These are phyloP conservation scores for Ilyonectria sp. DNA, from an alignment of 2,329 filamentous ascomycete genomes.

Conservation along the genomic window DNA sequence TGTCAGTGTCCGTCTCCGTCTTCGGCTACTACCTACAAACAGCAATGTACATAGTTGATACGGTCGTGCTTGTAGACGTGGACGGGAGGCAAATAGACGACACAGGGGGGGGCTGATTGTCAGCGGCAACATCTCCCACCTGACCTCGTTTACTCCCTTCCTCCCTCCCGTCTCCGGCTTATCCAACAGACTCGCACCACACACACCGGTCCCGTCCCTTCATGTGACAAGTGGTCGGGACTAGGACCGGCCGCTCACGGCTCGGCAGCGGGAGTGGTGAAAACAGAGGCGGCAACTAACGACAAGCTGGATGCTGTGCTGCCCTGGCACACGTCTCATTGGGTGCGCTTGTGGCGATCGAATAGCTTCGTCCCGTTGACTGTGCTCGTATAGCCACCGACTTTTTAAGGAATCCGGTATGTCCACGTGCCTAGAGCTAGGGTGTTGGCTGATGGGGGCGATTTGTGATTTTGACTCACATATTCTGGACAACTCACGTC, in stretches of 20 bases:
- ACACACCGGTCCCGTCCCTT: slow-evolving; percentile 2
- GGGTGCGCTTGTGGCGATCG: slow-evolving; percentile 22
- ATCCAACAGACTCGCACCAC: slow-evolving; percentile 2
- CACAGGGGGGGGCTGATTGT: not conserved
- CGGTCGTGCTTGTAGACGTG: no score
- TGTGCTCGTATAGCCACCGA: slow-evolving; percentile 15
- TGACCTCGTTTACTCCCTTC: not conserved
- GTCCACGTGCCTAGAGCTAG: slow-evolving; percentile 18
- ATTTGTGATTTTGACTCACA: not conserved
- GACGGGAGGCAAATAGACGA: not conserved
- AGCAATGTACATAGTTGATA: no score
- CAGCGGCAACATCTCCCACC: not conserved
- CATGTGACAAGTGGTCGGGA: slow-evolving; percentile 20
- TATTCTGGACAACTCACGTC: not conserved
- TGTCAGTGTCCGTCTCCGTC: slow-evolving; percentile 17
- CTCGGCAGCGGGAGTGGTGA: not conserved
- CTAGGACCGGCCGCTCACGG: not conserved
- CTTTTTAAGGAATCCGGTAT: slow-evolving; percentile 5
- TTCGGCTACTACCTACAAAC: not conserved
- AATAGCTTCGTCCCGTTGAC: slow-evolving; percentile 1
- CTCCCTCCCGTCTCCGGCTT: slow-evolving; percentile 4
- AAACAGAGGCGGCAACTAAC: slow-evolving; percentile 4
- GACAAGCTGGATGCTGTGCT: slow-evolving; percentile 8
- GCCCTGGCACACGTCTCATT: slow-evolving; percentile 16
- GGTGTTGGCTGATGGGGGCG: slow-evolving; percentile 10